Evolutionary conservation across 192 early-diverging fungal species (phyloP).

Genomic region (Entophlyctis luteolus): DNA sequence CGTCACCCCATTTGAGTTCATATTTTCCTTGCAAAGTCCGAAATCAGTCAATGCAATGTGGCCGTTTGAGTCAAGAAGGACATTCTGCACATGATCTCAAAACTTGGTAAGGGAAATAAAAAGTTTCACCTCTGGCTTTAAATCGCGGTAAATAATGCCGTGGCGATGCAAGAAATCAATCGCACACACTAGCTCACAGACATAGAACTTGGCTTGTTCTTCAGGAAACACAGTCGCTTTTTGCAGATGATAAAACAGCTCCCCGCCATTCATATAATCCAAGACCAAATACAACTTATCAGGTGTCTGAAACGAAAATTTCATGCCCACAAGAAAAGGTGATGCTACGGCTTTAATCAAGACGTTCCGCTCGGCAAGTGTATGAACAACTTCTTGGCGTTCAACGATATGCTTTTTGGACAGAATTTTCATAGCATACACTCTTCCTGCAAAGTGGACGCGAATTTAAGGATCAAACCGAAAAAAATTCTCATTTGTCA

Average conservation of each 20-base stretch:
- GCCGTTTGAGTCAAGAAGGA: conserved; percentile 58
- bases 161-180: conserved; percentile 65
- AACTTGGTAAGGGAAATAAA: background rate
- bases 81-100: conserved; percentile 49
- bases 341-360: conserved; percentile 61
- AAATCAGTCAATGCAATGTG: conserved; percentile 75
- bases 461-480: background rate
- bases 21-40: conserved; percentile 70
- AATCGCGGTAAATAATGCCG: conserved; percentile 62
- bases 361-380: conserved; percentile 73
- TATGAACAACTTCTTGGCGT: conserved; percentile 70
- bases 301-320: conserved; percentile 84
- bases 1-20: conserved; percentile 42
- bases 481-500: background rate
- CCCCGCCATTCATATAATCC: conserved; percentile 78
- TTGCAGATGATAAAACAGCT: conserved; percentile 90
- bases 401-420: conserved; percentile 70
- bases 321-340: conserved; percentile 90
- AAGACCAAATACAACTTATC: conserved; percentile 73
- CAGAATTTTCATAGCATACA: conserved; percentile 82
- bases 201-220: conserved; percentile 80
- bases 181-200: conserved; percentile 63
- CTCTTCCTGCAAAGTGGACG: conserved; percentile 42
- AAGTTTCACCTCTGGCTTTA: conserved; percentile 41
- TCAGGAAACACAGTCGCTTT: conserved; percentile 83